phyloP scores from a whole-genome alignment of 208 protist genomes.

The Acanthamoeba triangularis region DNA sequence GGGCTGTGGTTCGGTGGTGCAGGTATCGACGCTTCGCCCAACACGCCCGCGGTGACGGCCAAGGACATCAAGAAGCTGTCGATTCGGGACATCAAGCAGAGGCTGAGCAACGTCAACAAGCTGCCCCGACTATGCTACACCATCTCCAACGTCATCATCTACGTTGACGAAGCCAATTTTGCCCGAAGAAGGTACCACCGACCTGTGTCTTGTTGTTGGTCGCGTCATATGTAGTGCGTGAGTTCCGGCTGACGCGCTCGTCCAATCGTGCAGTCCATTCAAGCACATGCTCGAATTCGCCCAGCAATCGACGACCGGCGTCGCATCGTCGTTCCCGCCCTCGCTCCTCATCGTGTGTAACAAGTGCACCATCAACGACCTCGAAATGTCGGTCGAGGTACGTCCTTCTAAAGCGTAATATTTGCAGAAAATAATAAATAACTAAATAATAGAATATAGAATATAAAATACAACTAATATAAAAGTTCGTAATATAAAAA shows the following conservation, averaged over 20 bases:
- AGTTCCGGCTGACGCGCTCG: no score
- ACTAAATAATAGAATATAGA: no score
- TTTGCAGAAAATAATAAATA: accelerated
- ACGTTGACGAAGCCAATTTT: slow-evolving; percentile 63
- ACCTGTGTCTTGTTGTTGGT: neutral
- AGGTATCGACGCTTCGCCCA: slow-evolving; percentile 36
- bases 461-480: no score
- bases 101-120: slow-evolving; percentile 54
- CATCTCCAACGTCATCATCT: slow-evolving; percentile 59
- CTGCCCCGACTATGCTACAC: slow-evolving; percentile 48
- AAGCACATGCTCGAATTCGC: slow-evolving; percentile 57
- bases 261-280: neutral
- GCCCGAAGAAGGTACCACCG: neutral
- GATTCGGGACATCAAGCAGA: slow-evolving; percentile 24
- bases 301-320: slow-evolving; percentile 41
- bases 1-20: neutral
- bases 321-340: slow-evolving; percentile 41
- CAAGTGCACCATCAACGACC: slow-evolving; percentile 35
- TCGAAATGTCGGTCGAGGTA: slow-evolving; percentile 40
- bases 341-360: slow-evolving; percentile 55
- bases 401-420: no score
- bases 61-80: slow-evolving; percentile 57
- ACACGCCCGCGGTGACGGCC: neutral
- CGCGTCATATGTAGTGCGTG: no score
- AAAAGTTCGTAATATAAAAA: no score